A percentile compares a stretch with the other conserved stretches of the same genome.
Evolutionary conservation across 2,329 filamentous ascomycete species (phyloP).

Genomic region (Neofusicoccum cordaticola): DNA sequence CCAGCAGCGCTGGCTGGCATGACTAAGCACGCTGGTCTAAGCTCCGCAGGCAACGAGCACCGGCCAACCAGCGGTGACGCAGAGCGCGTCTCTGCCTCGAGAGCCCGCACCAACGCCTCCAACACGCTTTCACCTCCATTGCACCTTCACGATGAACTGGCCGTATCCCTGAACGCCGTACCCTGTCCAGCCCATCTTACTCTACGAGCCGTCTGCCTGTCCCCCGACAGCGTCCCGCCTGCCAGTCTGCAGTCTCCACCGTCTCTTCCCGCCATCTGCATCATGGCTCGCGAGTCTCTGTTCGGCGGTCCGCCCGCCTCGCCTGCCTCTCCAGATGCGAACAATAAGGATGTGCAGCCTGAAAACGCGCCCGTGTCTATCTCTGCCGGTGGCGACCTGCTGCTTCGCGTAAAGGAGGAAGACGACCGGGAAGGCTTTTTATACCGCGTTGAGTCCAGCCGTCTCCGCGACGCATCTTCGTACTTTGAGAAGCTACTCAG

Average conservation of each 20-base stretch:
- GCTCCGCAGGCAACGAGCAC: not conserved
- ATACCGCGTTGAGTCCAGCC: constrained; percentile 60
- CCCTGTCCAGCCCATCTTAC: not conserved
- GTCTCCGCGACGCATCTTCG: constrained; percentile 60
- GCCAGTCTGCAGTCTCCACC: not conserved
- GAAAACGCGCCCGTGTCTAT: constrained; percentile 48
- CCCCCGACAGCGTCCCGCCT: not conserved
- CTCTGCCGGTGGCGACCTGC: constrained; percentile 58
- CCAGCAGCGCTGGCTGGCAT: too few species aligned
- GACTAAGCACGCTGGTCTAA: too few species aligned
- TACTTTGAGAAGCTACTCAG: constrained; percentile 69
- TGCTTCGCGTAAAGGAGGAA: constrained; percentile 66
- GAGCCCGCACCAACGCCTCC: too few species aligned
- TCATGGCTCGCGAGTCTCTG: constrained; percentile 8
- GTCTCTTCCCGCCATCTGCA: not conserved
- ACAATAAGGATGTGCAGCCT: constrained; percentile 11
- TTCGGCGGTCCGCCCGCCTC: constrained; percentile 10
- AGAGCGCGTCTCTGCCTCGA: not conserved
- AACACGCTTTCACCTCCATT: too few species aligned
- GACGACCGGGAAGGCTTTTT: constrained; percentile 54
- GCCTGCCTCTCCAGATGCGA: constrained; percentile 24
- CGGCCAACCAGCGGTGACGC: not conserved
- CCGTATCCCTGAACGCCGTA: constrained; percentile 44
- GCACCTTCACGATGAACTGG: constrained; percentile 44
- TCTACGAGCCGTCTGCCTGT: not conserved